phyloP scores from a whole-genome alignment of 805 yeast genomes.

The Yarrowia keelungensis region DNA sequence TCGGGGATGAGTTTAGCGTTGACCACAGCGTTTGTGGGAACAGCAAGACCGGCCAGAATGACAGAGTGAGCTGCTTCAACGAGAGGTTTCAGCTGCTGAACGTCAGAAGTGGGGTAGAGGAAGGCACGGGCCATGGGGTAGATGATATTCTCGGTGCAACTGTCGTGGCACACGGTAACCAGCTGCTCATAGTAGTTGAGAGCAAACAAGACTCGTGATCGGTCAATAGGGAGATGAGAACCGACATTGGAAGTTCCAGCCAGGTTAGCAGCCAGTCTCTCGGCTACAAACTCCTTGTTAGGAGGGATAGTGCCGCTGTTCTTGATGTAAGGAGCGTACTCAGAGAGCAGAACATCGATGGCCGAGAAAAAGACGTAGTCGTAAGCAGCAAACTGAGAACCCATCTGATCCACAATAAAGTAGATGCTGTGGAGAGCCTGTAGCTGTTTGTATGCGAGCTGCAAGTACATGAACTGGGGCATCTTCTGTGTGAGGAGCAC shows the following conservation, averaged over 20 bases:
- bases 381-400: slow-evolving; percentile 53
- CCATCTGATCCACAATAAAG: slow-evolving; percentile 46
- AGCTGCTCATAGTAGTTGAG: slow-evolving; percentile 51
- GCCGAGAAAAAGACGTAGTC: slow-evolving; percentile 63
- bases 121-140: slow-evolving; percentile 46
- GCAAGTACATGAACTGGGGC: slow-evolving; percentile 25
- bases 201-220: slow-evolving; percentile 46
- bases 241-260: slow-evolving; percentile 46
- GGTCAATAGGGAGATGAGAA: slow-evolving; percentile 42
- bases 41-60: slow-evolving; percentile 51
- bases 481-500: slow-evolving; percentile 40
- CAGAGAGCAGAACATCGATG: slow-evolving; percentile 51
- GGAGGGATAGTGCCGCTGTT: slow-evolving; percentile 18
- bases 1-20: slow-evolving; percentile 45
- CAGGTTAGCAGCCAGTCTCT: slow-evolving; percentile 46
- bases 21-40: slow-evolving; percentile 35
- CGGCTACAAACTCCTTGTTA: slow-evolving; percentile 31
- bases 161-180: slow-evolving; percentile 49
- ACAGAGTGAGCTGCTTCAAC: slow-evolving; percentile 74
- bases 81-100: slow-evolving; percentile 47
- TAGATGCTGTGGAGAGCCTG: slow-evolving; percentile 43
- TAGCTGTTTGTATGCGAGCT: slow-evolving; percentile 43
- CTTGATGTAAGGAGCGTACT: slow-evolving; percentile 23
- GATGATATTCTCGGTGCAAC: slow-evolving; percentile 50
- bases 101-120: slow-evolving; percentile 41